Evolutionary conservation across 140 eudicot species (phyloP).

Genomic region (Anethum foeniculum): DNA sequence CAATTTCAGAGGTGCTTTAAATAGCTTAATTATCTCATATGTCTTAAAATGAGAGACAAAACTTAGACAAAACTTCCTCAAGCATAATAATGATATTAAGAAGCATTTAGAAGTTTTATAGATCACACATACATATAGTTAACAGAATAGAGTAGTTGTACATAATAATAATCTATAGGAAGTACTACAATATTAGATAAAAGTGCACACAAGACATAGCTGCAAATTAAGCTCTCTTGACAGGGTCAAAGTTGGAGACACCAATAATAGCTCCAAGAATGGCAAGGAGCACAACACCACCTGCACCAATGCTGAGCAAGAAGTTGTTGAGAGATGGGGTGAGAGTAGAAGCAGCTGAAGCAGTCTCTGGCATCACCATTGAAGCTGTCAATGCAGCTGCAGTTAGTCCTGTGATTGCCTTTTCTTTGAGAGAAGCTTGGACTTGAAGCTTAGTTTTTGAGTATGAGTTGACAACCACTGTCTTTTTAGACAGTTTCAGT

Average conservation of each 20-base stretch:
- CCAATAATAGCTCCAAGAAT: constrained; percentile 49
- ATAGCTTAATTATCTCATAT: neutral
- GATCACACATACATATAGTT: constrained; percentile 3
- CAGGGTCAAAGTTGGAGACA: constrained; percentile 60
- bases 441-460: constrained; percentile 14
- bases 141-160: neutral
- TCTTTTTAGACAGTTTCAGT: constrained; percentile 11
- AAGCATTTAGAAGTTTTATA: neutral
- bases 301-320: constrained; percentile 52
- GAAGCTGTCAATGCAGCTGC: constrained; percentile 48
- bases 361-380: constrained; percentile 48
- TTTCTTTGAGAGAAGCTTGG: constrained; percentile 43
- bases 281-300: constrained; percentile 40
- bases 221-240: constrained; percentile 21
- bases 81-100: neutral
- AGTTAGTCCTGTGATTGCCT: constrained; percentile 35
- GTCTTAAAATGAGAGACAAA: neutral
- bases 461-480: neutral
- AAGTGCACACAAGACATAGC: neutral
- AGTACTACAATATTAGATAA: neutral
- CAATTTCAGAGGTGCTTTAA: neutral
- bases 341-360: constrained; percentile 28
- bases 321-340: constrained; percentile 58
- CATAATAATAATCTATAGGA: neutral
- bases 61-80: neutral